Percentiles rank a stretch among this genome's conserved stretches.
These are phyloP conservation scores for Kurtzmaniella natalensis DNA, from an alignment of 1,139 yeast genomes.

Conservation along the genomic window DNA sequence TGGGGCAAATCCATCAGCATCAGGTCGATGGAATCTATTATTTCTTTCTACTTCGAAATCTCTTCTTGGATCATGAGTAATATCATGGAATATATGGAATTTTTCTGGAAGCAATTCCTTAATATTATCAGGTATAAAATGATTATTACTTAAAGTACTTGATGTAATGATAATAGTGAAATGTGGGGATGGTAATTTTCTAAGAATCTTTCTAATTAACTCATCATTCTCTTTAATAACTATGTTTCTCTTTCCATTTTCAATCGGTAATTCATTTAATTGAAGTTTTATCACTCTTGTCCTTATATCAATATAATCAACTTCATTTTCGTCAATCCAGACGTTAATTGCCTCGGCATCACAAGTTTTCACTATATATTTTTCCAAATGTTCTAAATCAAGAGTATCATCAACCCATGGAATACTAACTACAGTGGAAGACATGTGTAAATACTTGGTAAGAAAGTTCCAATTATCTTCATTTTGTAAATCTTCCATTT, in stretches of 20 bases:
- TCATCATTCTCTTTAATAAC: constrained; percentile 44
- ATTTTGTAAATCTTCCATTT: constrained; percentile 50
- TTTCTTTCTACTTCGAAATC: constrained; percentile 54
- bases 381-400: constrained; percentile 45
- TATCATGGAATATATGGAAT: constrained; percentile 43
- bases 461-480: constrained; percentile 49
- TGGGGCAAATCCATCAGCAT: constrained; percentile 29
- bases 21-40: constrained; percentile 33
- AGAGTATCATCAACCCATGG: constrained; percentile 48
- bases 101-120: constrained; percentile 26
- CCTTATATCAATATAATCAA: constrained; percentile 51
- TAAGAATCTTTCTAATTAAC: constrained; percentile 44
- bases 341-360: constrained; percentile 40
- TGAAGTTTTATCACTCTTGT: constrained; percentile 57
- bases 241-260: constrained; percentile 6
- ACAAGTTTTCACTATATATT: constrained; percentile 42
- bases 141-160: constrained; percentile 17
- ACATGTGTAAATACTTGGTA: constrained; percentile 48
- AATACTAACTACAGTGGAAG: constrained; percentile 62
- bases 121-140: constrained; percentile 29
- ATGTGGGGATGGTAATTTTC: constrained; percentile 68
- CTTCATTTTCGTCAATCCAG: constrained; percentile 41
- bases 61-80: constrained; percentile 43
- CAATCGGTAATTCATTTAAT: constrained; percentile 45
- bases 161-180: constrained; percentile 51